A percentile compares a stretch with the other conserved stretches of the same genome.
Evolutionary conservation across 164 flowering plant genomes (phyloP).

Genomic region (Magnolia officinalis): DNA sequence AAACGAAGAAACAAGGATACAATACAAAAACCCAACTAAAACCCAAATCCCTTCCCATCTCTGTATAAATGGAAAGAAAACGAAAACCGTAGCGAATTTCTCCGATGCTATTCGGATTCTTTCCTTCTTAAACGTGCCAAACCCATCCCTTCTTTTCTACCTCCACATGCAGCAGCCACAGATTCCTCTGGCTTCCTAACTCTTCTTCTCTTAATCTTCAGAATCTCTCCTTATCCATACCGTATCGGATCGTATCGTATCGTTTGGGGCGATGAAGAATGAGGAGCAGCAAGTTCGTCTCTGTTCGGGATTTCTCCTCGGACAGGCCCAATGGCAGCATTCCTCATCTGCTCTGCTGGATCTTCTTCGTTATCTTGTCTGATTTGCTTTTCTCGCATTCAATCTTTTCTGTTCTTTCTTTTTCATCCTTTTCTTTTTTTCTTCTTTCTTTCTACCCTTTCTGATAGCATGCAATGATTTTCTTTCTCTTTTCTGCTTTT

Average conservation of each 20-base stretch:
- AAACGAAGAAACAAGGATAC: too few relatives aligned
- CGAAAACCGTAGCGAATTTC: neutral
- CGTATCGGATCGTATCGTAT: neutral
- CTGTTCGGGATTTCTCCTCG: conserved; percentile 69
- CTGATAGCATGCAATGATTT: neutral
- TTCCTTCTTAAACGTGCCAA: neutral
- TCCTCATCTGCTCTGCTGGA: conserved; percentile 81
- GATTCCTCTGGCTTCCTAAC: neutral
- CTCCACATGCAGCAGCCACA: neutral
- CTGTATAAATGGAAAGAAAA: neutral
- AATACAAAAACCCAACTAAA: too few relatives aligned
- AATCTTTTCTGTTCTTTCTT: too few relatives aligned
- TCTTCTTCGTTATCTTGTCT: conserved; percentile 87
- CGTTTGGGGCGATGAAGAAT: conserved; percentile 40
- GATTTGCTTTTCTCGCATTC: neutral
- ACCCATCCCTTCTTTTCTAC: neutral
- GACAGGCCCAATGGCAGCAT: conserved; percentile 73
- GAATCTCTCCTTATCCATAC: neutral
- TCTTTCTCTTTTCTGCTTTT: too few relatives aligned
- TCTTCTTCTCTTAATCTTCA: neutral
- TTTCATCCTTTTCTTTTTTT: too few relatives aligned
- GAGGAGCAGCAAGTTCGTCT: conserved; percentile 60
- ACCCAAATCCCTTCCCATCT: too few relatives aligned
- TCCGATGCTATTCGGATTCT: neutral
- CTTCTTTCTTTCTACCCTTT: too few relatives aligned